Percentiles rank a stretch among this genome's conserved stretches.
phyloP scores from a whole-genome alignment of 1,139 yeast genomes.

The Sugiyamaella sp. region DNA sequence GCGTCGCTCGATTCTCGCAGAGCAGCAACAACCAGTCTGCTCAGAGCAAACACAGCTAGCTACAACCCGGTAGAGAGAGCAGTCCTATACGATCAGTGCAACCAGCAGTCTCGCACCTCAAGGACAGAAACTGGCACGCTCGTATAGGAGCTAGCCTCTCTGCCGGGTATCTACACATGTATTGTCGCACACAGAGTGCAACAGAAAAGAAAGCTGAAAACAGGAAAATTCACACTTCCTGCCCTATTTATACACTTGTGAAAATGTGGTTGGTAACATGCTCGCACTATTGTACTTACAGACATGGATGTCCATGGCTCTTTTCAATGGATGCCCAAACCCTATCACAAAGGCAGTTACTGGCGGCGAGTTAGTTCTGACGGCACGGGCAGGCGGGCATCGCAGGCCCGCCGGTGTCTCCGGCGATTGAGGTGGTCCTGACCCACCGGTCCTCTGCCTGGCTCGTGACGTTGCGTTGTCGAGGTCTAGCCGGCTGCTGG shows the following conservation, averaged over 20 bases:
- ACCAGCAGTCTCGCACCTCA: too few species aligned
- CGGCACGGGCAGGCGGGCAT: background rate
- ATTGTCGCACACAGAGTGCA: slow-evolving; percentile 8
- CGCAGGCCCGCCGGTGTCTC: background rate
- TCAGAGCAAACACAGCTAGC: background rate
- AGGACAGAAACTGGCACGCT: too few species aligned
- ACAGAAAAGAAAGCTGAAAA: slow-evolving; percentile 10
- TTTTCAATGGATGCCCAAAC: slow-evolving; percentile 36
- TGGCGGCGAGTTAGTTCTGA: slow-evolving; percentile 11
- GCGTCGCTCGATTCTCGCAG: background rate
- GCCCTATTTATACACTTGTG: slow-evolving; percentile 3
- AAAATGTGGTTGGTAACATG: slow-evolving; percentile 15
- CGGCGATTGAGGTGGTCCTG: too few species aligned
- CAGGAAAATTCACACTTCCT: background rate
- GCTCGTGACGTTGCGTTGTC: too few species aligned
- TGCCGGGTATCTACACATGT: background rate
- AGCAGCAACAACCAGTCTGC: background rate
- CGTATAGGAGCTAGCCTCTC: too few species aligned
- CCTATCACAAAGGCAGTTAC: slow-evolving; percentile 41
- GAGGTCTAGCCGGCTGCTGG: background rate
- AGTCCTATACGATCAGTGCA: background rate
- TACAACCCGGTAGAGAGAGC: background rate
- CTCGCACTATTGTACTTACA: slow-evolving; percentile 31
- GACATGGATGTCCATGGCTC: slow-evolving; percentile 38
- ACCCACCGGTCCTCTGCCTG: too few species aligned